Evolutionary conservation across 345 rosid genomes (phyloP).

Genomic region (Ceriops zippeliana): DNA sequence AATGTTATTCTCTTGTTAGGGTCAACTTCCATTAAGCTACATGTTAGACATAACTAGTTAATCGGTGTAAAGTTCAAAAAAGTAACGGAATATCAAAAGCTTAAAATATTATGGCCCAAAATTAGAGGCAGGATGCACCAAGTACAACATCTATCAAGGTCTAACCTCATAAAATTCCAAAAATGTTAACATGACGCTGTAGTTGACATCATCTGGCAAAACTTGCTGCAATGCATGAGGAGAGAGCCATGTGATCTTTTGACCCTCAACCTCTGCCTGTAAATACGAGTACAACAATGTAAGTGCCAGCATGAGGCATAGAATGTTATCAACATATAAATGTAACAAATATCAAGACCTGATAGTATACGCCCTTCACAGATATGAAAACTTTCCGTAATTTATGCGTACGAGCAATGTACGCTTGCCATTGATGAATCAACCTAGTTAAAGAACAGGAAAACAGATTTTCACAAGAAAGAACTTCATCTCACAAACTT

Average conservation of each 20-base stretch:
- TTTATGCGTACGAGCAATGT: slow-evolving; percentile 68
- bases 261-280: slow-evolving; percentile 95
- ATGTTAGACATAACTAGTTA: no score
- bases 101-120: no score
- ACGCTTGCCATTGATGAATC: slow-evolving; percentile 97
- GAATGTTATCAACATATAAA: background rate
- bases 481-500: background rate
- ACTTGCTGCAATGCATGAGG: slow-evolving; percentile 95
- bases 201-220: slow-evolving; percentile 86
- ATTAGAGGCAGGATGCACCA: background rate
- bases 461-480: background rate
- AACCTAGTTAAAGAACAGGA: slow-evolving; percentile 42
- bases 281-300: slow-evolving; percentile 14
- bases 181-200: slow-evolving; percentile 71
- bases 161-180: slow-evolving; percentile 91
- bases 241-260: slow-evolving; percentile 90
- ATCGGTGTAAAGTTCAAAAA: no score
- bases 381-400: slow-evolving; percentile 81
- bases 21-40: no score
- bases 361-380: slow-evolving; percentile 94
- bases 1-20: no score
- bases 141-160: background rate
- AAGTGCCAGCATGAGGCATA: background rate
- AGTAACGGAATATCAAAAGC: no score
- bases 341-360: slow-evolving; percentile 40